Base-by-base conservation (phyloP, 352 stramenopile genomes). In the Phytophthora pinifolia region DNA sequence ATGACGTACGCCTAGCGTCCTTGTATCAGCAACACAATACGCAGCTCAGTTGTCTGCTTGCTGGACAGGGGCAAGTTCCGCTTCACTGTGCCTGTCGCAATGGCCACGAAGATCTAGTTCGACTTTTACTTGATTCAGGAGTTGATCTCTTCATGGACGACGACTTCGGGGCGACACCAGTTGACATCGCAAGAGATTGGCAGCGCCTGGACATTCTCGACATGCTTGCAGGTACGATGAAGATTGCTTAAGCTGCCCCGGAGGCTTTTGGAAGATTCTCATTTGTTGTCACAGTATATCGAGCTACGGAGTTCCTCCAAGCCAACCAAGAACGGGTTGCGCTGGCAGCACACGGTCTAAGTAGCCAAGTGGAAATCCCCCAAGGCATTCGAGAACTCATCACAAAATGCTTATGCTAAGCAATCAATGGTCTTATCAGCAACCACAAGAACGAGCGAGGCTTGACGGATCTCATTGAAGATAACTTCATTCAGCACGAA, bases 151-250 rank as follows among this genome's bases (percentile, higher is more conserved):
- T 83, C 30, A 17, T 86, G 14, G 65, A 59, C 2, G 74, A 89
- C 35, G 74, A 85, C 43, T 70, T 67, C 30, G 74, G 72, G 9
- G 62, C 65, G 3, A 82, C 74, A 8, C 64, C 74, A 6, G 61
- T 83, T 20, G 76, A 87, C n/a, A 55, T 83, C n/a, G 74, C 74
- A 6, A 63, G 67, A 44, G 76, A 81, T 54, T 85, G 74, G 76
- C 74, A 82, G 27, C 74, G 76, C 2, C 50, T 72, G 34, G 70
- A 84, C 2, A 87, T 85, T 32, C 46, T 82, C 7, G 34, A 61
- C 1, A 74, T 79, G 50, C 56, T 85, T 6, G 35, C 60, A 62
- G 74, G 76, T 86, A 29, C n/a, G 36, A 15, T 17, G n/a, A 29
- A 35, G 9, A 45, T 13, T 49, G 13, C 2, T 27, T 27, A 4